These are phyloP conservation scores for Metschnikowia proteae DNA, from an alignment of 805 yeast species.

Conservation along the genomic window DNA sequence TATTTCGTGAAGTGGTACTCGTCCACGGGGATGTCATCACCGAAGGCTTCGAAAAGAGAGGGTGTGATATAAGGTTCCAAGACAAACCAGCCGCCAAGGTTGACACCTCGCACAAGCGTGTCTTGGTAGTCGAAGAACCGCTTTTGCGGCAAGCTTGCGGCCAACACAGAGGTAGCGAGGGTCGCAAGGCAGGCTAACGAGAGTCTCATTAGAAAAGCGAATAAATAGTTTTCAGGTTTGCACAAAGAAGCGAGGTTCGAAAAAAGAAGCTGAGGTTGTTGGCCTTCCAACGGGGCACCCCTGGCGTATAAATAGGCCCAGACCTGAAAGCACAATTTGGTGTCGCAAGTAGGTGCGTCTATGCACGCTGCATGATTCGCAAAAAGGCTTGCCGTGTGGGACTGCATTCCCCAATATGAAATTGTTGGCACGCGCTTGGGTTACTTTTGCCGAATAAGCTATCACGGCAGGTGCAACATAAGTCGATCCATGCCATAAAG, in stretches of 20 bases:
- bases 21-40: constrained; percentile 65
- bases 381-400: not conserved
- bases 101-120: constrained; percentile 59
- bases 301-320: constrained; percentile 1
- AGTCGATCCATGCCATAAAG: no score
- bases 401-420: not conserved
- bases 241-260: not conserved
- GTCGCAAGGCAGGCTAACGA: constrained; percentile 5
- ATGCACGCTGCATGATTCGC: not conserved
- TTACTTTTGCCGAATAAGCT: not conserved
- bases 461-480: no score
- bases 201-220: constrained; percentile 6
- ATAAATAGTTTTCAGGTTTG: not conserved
- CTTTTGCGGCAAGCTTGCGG: constrained; percentile 11
- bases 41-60: constrained; percentile 56
- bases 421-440: not conserved
- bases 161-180: constrained; percentile 12
- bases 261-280: not conserved
- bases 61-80: constrained; percentile 87
- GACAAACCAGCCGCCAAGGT: constrained; percentile 88
- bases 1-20: constrained; percentile 65
- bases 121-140: constrained; percentile 32
- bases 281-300: not conserved
- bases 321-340: constrained; percentile 1
- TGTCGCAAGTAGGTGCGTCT: constrained; percentile 1